phyloP scores from a whole-genome alignment of 2,329 filamentous ascomycete species.

The Penicillium sp. region DNA sequence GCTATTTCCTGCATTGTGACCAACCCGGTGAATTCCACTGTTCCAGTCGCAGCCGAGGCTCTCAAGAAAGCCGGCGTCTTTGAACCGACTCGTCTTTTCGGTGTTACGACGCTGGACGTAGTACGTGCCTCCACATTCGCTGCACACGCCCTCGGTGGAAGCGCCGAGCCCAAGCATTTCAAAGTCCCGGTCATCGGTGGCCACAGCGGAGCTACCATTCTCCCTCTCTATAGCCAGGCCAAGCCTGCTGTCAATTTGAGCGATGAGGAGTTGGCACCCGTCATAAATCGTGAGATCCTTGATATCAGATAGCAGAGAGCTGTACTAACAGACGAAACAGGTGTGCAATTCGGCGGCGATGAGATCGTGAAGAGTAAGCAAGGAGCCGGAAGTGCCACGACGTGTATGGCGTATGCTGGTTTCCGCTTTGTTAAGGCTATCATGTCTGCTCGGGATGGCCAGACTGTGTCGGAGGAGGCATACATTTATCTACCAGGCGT shows the following conservation, averaged over 20 bases:
- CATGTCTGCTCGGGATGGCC: background rate
- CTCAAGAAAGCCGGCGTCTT: constrained; percentile 6
- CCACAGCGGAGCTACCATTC: constrained; percentile 11
- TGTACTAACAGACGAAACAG: background rate
- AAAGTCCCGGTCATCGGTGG: constrained; percentile 46
- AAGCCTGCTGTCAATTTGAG: background rate
- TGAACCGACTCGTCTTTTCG: constrained; percentile 4
- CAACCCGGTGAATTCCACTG: constrained; percentile 7
- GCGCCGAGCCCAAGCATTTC: constrained; percentile 28
- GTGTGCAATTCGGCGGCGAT: constrained; percentile 8
- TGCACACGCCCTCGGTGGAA: constrained; percentile 1
- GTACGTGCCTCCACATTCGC: constrained; percentile 7
- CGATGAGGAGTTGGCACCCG: background rate
- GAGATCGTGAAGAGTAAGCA: constrained; percentile 12
- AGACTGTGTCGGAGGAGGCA: constrained; percentile 3
- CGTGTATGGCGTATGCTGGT: constrained; percentile 9
- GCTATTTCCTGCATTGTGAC: constrained; percentile 5
- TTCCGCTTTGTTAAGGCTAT: constrained; percentile 8
- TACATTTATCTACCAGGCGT: constrained; percentile 6
- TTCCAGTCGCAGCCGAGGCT: constrained; percentile 5
- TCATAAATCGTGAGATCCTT: constrained; percentile 4
- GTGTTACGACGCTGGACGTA: constrained; percentile 6
- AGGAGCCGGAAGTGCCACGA: constrained; percentile 8
- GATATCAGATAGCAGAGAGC: background rate
- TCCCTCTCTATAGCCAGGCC: constrained; percentile 7